Percentiles rank a stretch among this genome's conserved stretches.
Conservation (phyloP, 2,329 filamentous ascomycete species). For the Ambrosiella xylebori region DNA sequence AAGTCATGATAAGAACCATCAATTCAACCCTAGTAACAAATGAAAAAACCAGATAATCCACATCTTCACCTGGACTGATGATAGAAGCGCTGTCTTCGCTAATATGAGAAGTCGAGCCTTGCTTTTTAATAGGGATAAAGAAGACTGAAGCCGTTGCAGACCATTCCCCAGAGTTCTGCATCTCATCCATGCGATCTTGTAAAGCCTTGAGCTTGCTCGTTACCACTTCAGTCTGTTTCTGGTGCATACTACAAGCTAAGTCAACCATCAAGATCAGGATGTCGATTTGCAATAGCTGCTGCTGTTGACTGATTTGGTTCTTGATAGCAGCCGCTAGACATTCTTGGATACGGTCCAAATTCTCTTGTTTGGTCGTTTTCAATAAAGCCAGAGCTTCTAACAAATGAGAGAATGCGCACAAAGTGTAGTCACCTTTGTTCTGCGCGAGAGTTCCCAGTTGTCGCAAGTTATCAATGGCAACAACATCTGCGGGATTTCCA, state of each 20-base stretch:
- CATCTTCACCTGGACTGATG: slow-evolving; percentile 29
- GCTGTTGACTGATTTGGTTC: slow-evolving; percentile 48
- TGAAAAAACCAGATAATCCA: slow-evolving; percentile 41
- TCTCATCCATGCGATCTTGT: slow-evolving; percentile 43
- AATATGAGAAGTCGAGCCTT: slow-evolving; percentile 23
- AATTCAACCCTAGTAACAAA: slow-evolving; percentile 44
- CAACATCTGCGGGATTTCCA: slow-evolving; percentile 40
- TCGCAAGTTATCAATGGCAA: slow-evolving; percentile 51
- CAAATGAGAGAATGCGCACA: slow-evolving; percentile 47
- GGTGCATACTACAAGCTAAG: slow-evolving; percentile 49
- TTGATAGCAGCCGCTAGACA: slow-evolving; percentile 60
- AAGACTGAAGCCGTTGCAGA: slow-evolving; percentile 30
- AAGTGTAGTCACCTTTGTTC: slow-evolving; percentile 41
- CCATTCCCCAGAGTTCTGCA: slow-evolving; percentile 29
- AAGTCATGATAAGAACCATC: slow-evolving; percentile 35
- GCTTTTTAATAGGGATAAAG: slow-evolving; percentile 36
- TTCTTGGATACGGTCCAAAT: slow-evolving; percentile 51
- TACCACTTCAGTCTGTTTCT: slow-evolving; percentile 39
- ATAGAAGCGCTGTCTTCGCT: slow-evolving; percentile 40
- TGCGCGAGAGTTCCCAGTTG: slow-evolving; percentile 43
- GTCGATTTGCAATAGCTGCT: slow-evolving; percentile 48
- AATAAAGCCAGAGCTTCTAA: slow-evolving; percentile 55
- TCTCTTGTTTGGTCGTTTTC: slow-evolving; percentile 44
- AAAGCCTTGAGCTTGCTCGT: slow-evolving; percentile 43
- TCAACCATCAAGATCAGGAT: slow-evolving; percentile 51